Base-by-base conservation (phyloP, 495 filamentous ascomycete genomes). In the Annulohypoxylon bovei region DNA sequence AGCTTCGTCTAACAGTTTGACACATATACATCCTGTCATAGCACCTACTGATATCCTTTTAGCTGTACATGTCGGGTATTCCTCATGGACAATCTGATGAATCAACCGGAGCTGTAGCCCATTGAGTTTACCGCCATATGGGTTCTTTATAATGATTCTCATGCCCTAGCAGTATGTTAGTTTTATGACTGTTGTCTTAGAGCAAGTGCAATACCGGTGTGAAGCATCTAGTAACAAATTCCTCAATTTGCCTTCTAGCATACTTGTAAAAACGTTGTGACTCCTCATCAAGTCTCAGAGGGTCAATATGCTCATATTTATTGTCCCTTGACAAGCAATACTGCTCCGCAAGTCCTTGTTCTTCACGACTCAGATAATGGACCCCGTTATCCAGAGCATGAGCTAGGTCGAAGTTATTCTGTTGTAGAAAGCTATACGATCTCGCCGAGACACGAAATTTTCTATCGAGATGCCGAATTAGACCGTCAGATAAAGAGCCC, bases 281-380 rank as follows among this genome's bases (percentile, higher is more conserved):
- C 23, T 87, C 67, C 39, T 92, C 86, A 14, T 83, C 78, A 2
- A 81, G 76, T n/a, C 83, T 82, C 30, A 89, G 77, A 9, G 90
- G 70, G 49, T 87, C 82, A 7, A 81, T 73, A 11, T 83, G 75
- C 9, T 71, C 79, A 14, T 79, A 75, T 37, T 74, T 81, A 16
- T 82, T 77, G 23, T 78, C 65, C 35, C 76, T 73, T 8, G 75
- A 64, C 11, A 74, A 57, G 25, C 76, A 81, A 16, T 76, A 67
- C 28, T 81, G 68, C 44, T 79, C 71, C 4, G 85, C 83, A 28
- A 72, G 39, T 2, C 77, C 72, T 58, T 89, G 88, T 71, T 95
- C 93, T 5, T 84, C 79, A 42, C 86, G 84, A 23, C 89, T 92
- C 4, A 97, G 78, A 75, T 95, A 95, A 3, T 82, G 81, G 6